phyloP scores from a whole-genome alignment of 306 rosid species.

The Pterocarpus macrocarpus region DNA sequence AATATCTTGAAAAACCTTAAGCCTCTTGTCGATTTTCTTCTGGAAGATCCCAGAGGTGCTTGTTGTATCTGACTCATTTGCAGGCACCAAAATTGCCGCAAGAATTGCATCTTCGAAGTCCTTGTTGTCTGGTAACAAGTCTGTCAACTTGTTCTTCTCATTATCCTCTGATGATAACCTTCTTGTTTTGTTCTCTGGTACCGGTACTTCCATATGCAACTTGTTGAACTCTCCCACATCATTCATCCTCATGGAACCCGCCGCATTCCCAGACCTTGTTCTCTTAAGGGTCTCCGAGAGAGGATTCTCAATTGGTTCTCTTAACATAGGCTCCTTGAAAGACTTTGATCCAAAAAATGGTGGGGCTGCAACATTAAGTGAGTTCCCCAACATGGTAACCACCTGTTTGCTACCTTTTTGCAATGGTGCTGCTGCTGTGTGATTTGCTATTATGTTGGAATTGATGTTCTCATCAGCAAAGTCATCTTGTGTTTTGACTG shows the following conservation, averaged over 20 bases:
- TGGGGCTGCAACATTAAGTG: constrained; percentile 80
- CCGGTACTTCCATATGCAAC: constrained; percentile 46
- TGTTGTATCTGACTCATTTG: constrained; percentile 44
- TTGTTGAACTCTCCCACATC: constrained; percentile 47
- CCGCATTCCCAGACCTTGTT: constrained; percentile 86
- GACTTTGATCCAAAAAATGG: constrained; percentile 78
- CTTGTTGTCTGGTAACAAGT: constrained; percentile 74
- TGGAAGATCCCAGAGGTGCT: constrained; percentile 38
- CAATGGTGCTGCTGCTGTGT: constrained; percentile 41
- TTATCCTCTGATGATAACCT: constrained; percentile 61
- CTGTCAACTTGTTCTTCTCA: constrained; percentile 52
- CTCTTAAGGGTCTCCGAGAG: constrained; percentile 79
- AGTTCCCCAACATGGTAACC: constrained; percentile 51
- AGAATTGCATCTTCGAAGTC: constrained; percentile 96
- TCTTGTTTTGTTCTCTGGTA: constrained; percentile 61
- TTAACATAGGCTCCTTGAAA: constrained; percentile 45
- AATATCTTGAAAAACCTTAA: constrained; percentile 86
- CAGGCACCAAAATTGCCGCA: constrained; percentile 70
- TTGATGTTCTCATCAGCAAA: constrained; percentile 81
- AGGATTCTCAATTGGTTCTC: constrained; percentile 52
- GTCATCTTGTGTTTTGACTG: constrained; percentile 53
- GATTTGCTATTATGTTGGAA: constrained; percentile 49
- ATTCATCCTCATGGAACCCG: constrained; percentile 59
- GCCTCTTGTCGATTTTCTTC: constrained; percentile 83
- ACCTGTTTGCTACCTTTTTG: constrained; percentile 48